A percentile compares a stretch with the other conserved stretches of the same genome.
phyloP scores from a whole-genome alignment of 345 rosid genomes.

The Eucalyptus sp. region DNA sequence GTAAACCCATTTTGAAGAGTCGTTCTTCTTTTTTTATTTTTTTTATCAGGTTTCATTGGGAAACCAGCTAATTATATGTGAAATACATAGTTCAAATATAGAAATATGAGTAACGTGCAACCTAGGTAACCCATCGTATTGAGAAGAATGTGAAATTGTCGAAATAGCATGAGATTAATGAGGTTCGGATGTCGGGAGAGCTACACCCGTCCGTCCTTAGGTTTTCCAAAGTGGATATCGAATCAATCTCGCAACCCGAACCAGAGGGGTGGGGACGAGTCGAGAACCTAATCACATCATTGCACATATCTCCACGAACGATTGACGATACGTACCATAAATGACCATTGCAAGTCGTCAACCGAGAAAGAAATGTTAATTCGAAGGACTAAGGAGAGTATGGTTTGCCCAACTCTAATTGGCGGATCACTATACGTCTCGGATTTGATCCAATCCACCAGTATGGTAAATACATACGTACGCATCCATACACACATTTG shows the following conservation, averaged over 20 bases:
- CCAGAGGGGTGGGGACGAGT: not conserved
- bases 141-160: not conserved
- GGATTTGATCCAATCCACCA: not conserved
- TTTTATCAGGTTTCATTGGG: not conserved
- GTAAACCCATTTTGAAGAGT: not conserved
- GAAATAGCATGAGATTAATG: not conserved
- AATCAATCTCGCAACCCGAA: not conserved
- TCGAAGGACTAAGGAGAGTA: not conserved
- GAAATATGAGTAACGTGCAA: not conserved
- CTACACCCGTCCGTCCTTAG: not conserved
- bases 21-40: not conserved
- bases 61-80: not conserved
- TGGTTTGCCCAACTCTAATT: not conserved
- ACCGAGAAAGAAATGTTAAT: not conserved
- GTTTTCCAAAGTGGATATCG: not conserved
- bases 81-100: not conserved
- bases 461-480: not conserved
- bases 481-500: not conserved
- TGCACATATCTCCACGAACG: not conserved
- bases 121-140: not conserved
- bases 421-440: fast-evolving
- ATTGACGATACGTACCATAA: not conserved
- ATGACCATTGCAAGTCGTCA: not conserved
- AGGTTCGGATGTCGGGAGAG: not conserved
- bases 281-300: not conserved